phyloP scores from a whole-genome alignment of 805 yeast genomes.

The Candida xiaguanensis region DNA sequence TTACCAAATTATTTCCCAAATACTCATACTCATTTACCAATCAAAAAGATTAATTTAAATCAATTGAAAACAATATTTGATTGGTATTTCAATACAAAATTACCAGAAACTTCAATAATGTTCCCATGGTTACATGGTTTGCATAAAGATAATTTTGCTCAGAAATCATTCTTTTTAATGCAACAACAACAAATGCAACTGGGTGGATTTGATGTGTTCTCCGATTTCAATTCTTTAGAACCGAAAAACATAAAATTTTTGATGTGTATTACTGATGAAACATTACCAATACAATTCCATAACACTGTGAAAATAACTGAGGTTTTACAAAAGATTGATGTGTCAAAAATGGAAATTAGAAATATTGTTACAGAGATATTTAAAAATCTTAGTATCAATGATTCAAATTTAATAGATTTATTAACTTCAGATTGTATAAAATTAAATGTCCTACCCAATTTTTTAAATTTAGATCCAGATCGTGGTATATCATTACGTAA shows the following conservation, averaged over 20 bases:
- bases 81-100: slow-evolving; percentile 36
- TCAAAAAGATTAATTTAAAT: slow-evolving; percentile 15
- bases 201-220: slow-evolving; percentile 8
- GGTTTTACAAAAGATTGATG: slow-evolving; percentile 47
- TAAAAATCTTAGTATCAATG: slow-evolving; percentile 4
- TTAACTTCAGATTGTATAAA: slow-evolving; percentile 41
- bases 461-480: slow-evolving; percentile 61
- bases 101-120: slow-evolving; percentile 63
- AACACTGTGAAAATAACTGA: slow-evolving; percentile 56
- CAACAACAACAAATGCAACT: slow-evolving; percentile 21
- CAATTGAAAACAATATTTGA: slow-evolving; percentile 21
- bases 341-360: slow-evolving; percentile 33
- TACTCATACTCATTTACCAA: slow-evolving; percentile 3
- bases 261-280: slow-evolving; percentile 28
- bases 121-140: slow-evolving; percentile 93
- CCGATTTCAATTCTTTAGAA: slow-evolving; percentile 13
- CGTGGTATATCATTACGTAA: slow-evolving; percentile 76
- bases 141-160: slow-evolving; percentile 53
- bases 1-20: slow-evolving; percentile 7
- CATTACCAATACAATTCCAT: slow-evolving; percentile 25
- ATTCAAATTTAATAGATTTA: slow-evolving; percentile 16
- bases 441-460: slow-evolving; percentile 47
- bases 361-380: slow-evolving; percentile 13
- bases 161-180: slow-evolving; percentile 41
- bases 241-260: slow-evolving; percentile 34